These are phyloP conservation scores for Biancaea sappan DNA, from an alignment of 306 rosid species.

Conservation along the genomic window DNA sequence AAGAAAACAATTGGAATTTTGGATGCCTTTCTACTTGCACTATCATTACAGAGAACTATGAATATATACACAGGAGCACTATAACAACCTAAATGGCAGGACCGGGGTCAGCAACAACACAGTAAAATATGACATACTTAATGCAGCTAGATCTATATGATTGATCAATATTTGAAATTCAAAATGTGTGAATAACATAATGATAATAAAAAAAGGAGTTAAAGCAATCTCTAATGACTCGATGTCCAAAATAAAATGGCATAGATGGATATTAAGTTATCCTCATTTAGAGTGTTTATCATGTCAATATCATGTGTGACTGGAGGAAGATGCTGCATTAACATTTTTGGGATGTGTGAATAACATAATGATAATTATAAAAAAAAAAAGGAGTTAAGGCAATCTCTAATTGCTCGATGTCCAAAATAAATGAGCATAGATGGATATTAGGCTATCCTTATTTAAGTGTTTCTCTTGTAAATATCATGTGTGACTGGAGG, in stretches of 20 bases:
- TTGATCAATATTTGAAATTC: not conserved
- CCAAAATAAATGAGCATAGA: not conserved
- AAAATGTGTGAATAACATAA: not conserved
- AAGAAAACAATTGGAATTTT: not conserved
- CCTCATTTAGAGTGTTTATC: no score
- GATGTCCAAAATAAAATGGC: no score
- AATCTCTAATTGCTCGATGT: not conserved
- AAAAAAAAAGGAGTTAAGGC: not conserved
- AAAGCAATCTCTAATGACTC: no score
- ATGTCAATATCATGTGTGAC: no score
- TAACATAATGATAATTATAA: no score
- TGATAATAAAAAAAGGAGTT: not conserved
- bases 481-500: not conserved
- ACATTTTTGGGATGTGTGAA: no score
- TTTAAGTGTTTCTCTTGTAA: not conserved
- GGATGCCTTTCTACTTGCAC: not conserved
- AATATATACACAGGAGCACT: conserved; percentile 3
- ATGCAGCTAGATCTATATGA: not conserved
- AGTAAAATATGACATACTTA: not conserved
- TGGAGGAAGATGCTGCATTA: no score
- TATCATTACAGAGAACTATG: not conserved
- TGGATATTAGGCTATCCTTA: not conserved
- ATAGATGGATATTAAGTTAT: no score
- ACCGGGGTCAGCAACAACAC: not conserved
- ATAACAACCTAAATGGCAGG: conserved; percentile 12